phyloP scores from a whole-genome alignment of 108 stramenopile species.

The Pseudonitzschia multiseries region DNA sequence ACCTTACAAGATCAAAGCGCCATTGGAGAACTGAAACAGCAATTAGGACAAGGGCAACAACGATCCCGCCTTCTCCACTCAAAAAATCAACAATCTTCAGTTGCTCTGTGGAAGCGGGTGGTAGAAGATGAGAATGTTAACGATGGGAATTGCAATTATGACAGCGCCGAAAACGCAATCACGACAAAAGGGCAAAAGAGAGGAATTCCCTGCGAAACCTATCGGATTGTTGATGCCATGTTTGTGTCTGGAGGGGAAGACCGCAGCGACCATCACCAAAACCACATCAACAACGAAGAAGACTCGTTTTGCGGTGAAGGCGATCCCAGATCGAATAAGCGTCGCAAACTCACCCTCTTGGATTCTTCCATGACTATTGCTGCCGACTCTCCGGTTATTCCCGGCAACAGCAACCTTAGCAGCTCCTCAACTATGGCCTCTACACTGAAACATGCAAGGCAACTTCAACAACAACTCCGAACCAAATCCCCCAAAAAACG shows the following conservation, averaged over 20 bases:
- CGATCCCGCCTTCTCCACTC: background rate
- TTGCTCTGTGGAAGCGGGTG: conserved; percentile 33
- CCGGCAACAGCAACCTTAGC: too few species aligned
- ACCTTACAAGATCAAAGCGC: background rate
- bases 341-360: conserved; percentile 29
- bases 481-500: background rate
- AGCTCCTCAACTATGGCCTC: background rate
- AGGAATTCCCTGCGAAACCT: conserved; percentile 5
- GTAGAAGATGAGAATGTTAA: background rate
- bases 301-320: background rate
- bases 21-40: background rate
- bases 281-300: background rate
- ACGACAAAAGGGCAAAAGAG: background rate
- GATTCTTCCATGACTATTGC: conserved; percentile 1
- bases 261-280: background rate
- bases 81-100: background rate
- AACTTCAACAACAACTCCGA: background rate
- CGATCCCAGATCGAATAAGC: conserved; percentile 19
- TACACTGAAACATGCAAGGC: background rate
- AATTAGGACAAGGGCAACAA: background rate
- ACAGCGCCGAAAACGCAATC: background rate
- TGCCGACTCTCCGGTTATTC: background rate
- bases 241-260: conserved; percentile 9
- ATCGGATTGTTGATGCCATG: conserved; percentile 34
- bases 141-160: background rate